Percentiles rank a stretch among this genome's conserved stretches.
phyloP scores from a whole-genome alignment of 805 yeast species.

The Torulaspora microellipsoides region DNA sequence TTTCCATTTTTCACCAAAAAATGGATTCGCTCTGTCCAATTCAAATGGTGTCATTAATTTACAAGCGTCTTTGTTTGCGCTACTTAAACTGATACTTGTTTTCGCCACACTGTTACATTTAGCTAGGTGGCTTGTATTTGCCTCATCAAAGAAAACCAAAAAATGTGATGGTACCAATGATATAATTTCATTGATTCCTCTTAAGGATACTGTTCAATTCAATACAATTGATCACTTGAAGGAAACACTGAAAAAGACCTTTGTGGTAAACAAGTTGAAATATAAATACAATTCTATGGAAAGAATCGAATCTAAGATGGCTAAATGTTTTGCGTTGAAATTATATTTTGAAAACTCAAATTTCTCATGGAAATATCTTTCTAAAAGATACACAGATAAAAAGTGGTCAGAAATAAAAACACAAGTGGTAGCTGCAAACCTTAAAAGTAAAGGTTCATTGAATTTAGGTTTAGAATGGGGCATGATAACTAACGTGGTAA shows the following conservation, averaged over 20 bases:
- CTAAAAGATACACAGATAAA: constrained; percentile 8
- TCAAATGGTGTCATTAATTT: constrained; percentile 26
- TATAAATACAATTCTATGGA: constrained; percentile 19
- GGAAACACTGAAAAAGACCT: constrained; percentile 19
- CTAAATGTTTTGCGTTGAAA: constrained; percentile 26
- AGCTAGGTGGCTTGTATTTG: constrained; percentile 17
- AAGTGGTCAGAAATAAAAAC: constrained; percentile 20
- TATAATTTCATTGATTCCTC: constrained; percentile 8
- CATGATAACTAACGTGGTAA: constrained; percentile 25
- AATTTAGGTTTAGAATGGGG: constrained; percentile 25
- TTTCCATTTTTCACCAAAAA: constrained; percentile 28
- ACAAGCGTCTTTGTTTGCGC: constrained; percentile 25
- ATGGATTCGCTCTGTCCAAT: constrained; percentile 21
- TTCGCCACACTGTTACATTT: constrained; percentile 28
- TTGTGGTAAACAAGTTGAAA: constrained; percentile 18
- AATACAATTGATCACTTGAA: constrained; percentile 9
- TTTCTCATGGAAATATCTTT: constrained; percentile 17
- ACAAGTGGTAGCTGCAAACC: constrained; percentile 20
- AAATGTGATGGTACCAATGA: constrained; percentile 3
- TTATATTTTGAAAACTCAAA: constrained; percentile 11
- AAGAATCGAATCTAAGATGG: constrained; percentile 19
- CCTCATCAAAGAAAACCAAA: background rate
- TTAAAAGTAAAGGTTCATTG: constrained; percentile 27
- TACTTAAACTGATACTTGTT: constrained; percentile 28
- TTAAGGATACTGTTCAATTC: constrained; percentile 18